These are phyloP conservation scores for Arxiozyma telluris DNA, from an alignment of 1,139 yeast species.

Conservation along the genomic window DNA sequence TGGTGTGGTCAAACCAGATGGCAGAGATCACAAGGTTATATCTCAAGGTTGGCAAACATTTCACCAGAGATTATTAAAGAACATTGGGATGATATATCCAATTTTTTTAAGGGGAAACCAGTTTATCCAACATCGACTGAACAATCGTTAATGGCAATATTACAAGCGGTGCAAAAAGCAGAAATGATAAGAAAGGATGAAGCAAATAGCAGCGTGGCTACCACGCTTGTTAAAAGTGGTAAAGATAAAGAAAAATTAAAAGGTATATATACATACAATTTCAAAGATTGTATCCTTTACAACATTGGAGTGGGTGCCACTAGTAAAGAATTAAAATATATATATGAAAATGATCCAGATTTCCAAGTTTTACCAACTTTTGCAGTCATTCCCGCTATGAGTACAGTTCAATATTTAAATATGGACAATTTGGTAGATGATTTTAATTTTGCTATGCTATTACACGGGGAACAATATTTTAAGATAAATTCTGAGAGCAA, in stretches of 20 bases:
- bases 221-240: neutral
- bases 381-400: constrained; percentile 77
- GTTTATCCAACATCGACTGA: constrained; percentile 52
- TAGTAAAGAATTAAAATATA: constrained; percentile 66
- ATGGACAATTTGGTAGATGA: constrained; percentile 57
- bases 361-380: constrained; percentile 90
- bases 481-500: constrained; percentile 53
- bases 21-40: constrained; percentile 88
- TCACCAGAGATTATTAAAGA: constrained; percentile 66
- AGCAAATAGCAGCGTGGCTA: neutral
- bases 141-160: constrained; percentile 72
- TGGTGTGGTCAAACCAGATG: constrained; percentile 94
- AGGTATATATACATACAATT: constrained; percentile 41
- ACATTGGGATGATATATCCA: constrained; percentile 55
- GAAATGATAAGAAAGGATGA: constrained; percentile 32
- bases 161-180: constrained; percentile 53
- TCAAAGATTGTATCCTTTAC: constrained; percentile 71
- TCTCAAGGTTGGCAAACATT: constrained; percentile 43
- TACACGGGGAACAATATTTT: constrained; percentile 94
- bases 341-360: constrained; percentile 65
- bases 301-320: constrained; percentile 86
- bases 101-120: constrained; percentile 43
- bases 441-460: constrained; percentile 79
- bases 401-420: constrained; percentile 43
- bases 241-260: neutral